Evolutionary conservation across 2,329 filamentous ascomycete genomes (phyloP), one percentile per base, ranked within the genome.

Genomic region (Metarhizium album): DNA sequence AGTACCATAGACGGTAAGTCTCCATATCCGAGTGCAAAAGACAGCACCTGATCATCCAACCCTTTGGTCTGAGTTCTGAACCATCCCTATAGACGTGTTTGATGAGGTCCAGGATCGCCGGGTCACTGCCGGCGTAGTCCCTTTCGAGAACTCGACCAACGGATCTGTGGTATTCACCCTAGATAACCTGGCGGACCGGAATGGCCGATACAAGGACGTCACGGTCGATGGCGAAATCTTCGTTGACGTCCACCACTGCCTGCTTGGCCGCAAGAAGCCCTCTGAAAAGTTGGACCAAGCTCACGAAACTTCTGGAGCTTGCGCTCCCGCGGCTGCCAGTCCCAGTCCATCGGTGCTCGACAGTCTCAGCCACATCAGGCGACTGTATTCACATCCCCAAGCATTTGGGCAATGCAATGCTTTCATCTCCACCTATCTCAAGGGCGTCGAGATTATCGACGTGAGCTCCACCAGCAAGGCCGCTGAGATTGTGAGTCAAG

Each of bases 61-160:
- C 11, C 5, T 42, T 13, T 20, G 18, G 13, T 9, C 38, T 20
- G 18, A 22, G 9, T 24, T 24, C 22, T 43, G 22, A 24, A 14
- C 8, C 22, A 16, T 14, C 16, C 11, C 40, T 24, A n/a, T 56
- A 84, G 88, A 93, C 63, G 82, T 95, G 59, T 95, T 96, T 66
- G 74, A 83, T 47, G 76, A 82, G 16, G 86, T 95, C 5, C 88
- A 94, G 62, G 73, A 75, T 37, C 76, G 79, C 52, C 64, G 71
- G 43, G 80, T 80, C 1, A 69, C 77, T 48, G 83, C 83, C 51
- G 93, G 90, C 58, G 86, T 97, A 31, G 86, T 96, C 2, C 93
- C 93, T 6, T 90, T 95, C 68, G 91, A 97, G 65, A 98, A 98
- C 73, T 94, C 87, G 40, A 91, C 88, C 64, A 95, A 97, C 67